phyloP scores from a whole-genome alignment of 2,329 filamentous ascomycete species.

The Pseudopyricularia cyperi region DNA sequence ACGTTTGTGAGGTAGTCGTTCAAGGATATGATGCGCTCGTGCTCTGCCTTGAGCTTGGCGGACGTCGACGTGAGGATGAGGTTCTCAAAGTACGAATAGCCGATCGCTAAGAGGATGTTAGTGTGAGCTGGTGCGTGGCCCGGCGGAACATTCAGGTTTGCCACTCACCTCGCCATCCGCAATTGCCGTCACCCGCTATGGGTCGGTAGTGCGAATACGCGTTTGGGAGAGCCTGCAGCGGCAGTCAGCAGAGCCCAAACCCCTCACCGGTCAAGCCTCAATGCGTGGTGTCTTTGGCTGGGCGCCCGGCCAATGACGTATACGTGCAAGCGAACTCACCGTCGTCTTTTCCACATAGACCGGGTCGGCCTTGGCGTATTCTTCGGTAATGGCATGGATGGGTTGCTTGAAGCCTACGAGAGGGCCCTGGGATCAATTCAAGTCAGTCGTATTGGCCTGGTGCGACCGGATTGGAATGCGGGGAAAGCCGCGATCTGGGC shows the following conservation, averaged over 20 bases:
- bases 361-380: constrained; percentile 81
- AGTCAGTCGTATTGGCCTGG: constrained; percentile 4
- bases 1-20: constrained; percentile 56
- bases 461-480: too few species aligned
- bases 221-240: constrained; percentile 56
- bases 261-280: too few species aligned
- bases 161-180: constrained; percentile 90
- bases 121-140: too few species aligned
- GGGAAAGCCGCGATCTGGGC: constrained; percentile 2
- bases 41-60: constrained; percentile 55
- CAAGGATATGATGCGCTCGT: constrained; percentile 57
- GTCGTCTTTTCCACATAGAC: constrained; percentile 77
- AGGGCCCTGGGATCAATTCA: constrained; percentile 50
- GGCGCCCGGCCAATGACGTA: not conserved
- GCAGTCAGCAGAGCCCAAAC: not conserved
- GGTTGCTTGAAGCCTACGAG: constrained; percentile 68
- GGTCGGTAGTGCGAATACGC: constrained; percentile 81
- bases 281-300: not conserved
- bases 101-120: constrained; percentile 51
- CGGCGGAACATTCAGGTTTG: not conserved
- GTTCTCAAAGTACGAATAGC: constrained; percentile 85
- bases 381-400: constrained; percentile 63
- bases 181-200: constrained; percentile 86
- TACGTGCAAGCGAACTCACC: constrained; percentile 36
- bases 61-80: constrained; percentile 56